Evolutionary conservation across 192 early-diverging fungal species (phyloP).

Genomic region (Linderina pennispora): DNA sequence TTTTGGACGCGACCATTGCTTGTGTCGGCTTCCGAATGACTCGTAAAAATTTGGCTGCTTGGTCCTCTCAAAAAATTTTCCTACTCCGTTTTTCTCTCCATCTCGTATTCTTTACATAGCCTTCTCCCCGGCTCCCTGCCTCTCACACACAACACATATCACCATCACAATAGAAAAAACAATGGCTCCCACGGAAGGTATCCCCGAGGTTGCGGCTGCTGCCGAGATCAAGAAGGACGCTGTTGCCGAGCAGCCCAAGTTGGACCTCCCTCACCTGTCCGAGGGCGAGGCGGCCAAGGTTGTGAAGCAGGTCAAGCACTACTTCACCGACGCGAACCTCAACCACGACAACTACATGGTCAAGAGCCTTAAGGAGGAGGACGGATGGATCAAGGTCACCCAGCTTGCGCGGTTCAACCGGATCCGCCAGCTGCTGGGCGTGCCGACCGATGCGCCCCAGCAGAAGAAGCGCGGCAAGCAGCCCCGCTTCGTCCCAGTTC

Average conservation of each 20-base stretch:
- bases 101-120: neutral
- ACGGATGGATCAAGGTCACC: constrained; percentile 30
- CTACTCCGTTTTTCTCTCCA: neutral
- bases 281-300: constrained; percentile 20
- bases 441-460: constrained; percentile 7
- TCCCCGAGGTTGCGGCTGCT: constrained; percentile 20
- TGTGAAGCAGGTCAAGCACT: constrained; percentile 43
- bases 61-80: neutral
- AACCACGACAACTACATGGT: constrained; percentile 44
- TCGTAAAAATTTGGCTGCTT: too few relatives aligned
- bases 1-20: too few relatives aligned
- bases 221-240: constrained; percentile 3
- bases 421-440: constrained; percentile 36
- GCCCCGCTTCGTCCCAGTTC: constrained; percentile 3
- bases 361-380: constrained; percentile 18
- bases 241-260: neutral
- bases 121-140: neutral
- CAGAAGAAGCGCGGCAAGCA: constrained; percentile 2
- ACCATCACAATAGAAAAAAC: too few relatives aligned
- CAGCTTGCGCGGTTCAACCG: constrained; percentile 40
- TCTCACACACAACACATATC: neutral
- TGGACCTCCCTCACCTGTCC: constrained; percentile 2
- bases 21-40: too few relatives aligned
- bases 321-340: constrained; percentile 45
- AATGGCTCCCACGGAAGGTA: constrained; percentile 34